Evolutionary conservation across 2,329 filamentous ascomycete genomes (phyloP).

Genomic region (Ophiocordyceps australis): DNA sequence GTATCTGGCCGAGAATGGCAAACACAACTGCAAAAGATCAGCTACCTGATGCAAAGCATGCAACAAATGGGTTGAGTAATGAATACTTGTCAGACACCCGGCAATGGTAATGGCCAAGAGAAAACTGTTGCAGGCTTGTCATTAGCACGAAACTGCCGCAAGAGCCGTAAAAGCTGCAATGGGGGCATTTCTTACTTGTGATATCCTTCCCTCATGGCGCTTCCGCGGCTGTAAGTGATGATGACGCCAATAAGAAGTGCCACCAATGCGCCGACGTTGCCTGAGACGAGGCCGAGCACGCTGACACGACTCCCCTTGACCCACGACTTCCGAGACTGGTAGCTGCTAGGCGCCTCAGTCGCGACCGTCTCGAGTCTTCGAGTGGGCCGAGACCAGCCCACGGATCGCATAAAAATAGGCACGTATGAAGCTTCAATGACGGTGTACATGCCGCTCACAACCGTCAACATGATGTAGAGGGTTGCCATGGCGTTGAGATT

Average conservation of each 20-base stretch:
- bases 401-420: conserved; percentile 6
- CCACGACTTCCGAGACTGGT: conserved; percentile 2
- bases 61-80: background rate
- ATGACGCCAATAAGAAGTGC: conserved; percentile 6
- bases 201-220: conserved; percentile 5
- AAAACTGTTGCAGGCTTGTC: conserved; percentile 1
- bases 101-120: conserved; percentile 5
- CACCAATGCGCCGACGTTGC: conserved; percentile 5
- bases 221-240: conserved; percentile 5
- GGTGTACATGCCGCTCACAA: conserved; percentile 5
- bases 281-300: conserved; percentile 4
- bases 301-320: conserved; percentile 5
- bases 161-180: too few species aligned
- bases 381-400: conserved; percentile 2
- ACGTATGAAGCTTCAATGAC: conserved; percentile 6
- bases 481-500: conserved; percentile 4
- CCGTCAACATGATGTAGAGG: conserved; percentile 3
- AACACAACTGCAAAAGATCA: too few species aligned
- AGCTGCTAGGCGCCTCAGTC: background rate
- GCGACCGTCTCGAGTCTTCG: conserved; percentile 1
- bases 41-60: background rate
- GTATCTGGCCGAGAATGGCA: conserved; percentile 4
- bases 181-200: conserved; percentile 6
- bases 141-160: background rate
- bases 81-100: conserved; percentile 6